Evolutionary conservation across 106 monocot species (phyloP).

Genomic region (Dioscorea zingiberensis): DNA sequence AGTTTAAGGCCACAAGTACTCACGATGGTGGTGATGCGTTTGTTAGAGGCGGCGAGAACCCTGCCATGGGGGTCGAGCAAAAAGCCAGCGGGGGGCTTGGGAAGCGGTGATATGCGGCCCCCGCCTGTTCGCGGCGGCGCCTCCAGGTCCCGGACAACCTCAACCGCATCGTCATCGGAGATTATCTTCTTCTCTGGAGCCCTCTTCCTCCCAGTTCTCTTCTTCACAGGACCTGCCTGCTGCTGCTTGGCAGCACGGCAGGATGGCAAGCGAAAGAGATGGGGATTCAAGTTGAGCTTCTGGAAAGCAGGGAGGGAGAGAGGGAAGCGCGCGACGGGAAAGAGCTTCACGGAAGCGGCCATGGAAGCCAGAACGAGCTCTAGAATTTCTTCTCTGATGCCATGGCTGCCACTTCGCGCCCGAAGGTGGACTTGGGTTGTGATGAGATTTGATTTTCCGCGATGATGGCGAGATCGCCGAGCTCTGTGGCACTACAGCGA

Average conservation of each 20-base stretch:
- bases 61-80: constrained; percentile 64
- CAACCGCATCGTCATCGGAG: constrained; percentile 5
- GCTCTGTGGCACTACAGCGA: too few species aligned
- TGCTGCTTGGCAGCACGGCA: constrained; percentile 43
- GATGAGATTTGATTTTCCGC: too few species aligned
- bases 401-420: too few species aligned
- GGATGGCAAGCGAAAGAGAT: neutral
- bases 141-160: constrained; percentile 4
- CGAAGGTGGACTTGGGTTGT: too few species aligned
- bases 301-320: neutral
- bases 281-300: neutral
- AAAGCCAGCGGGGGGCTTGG: constrained; percentile 88
- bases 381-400: too few species aligned
- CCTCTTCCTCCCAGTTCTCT: constrained; percentile 17
- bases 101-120: constrained; percentile 42
- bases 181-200: constrained; percentile 12
- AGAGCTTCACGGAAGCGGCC: neutral
- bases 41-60: constrained; percentile 59
- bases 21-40: constrained; percentile 70
- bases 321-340: neutral
- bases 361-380: too few species aligned
- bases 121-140: neutral
- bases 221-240: constrained; percentile 16
- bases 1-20: neutral
- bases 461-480: too few species aligned